Percentiles rank a stretch among this genome's conserved stretches.
Evolutionary conservation across 164 flowering plant species (phyloP).

Genomic region (Sextonia rubra): DNA sequence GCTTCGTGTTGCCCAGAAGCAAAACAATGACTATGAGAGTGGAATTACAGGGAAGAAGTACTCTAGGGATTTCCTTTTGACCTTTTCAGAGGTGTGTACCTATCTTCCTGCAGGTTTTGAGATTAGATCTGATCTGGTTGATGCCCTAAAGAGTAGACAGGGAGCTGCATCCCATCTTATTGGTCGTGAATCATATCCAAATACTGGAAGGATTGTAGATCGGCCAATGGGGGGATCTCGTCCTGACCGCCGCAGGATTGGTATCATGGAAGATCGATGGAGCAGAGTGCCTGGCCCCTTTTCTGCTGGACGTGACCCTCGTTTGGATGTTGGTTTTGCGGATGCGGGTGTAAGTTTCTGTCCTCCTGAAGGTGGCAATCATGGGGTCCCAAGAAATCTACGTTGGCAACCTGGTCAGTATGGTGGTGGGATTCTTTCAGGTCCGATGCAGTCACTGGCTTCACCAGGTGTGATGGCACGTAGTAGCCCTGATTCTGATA

Average conservation of each 20-base stretch:
- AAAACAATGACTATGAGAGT: slow-evolving; percentile 24
- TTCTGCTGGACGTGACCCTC: slow-evolving; percentile 38
- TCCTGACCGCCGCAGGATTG: slow-evolving; percentile 61
- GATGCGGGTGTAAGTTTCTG: slow-evolving; percentile 40
- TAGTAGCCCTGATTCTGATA: slow-evolving; percentile 59
- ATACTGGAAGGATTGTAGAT: slow-evolving; percentile 57
- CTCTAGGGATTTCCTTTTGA: slow-evolving; percentile 81
- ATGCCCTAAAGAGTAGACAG: slow-evolving; percentile 32
- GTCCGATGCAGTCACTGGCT: slow-evolving; percentile 46
- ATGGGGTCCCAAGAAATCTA: slow-evolving; percentile 66
- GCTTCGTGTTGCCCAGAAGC: slow-evolving; percentile 10
- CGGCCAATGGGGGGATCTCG: slow-evolving; percentile 49
- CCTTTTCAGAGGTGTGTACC: slow-evolving; percentile 47
- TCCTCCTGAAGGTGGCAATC: slow-evolving; percentile 65
- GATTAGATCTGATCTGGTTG: slow-evolving; percentile 45
- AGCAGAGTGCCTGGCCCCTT: slow-evolving; percentile 46
- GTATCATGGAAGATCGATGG: slow-evolving; percentile 65
- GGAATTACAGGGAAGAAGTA: slow-evolving; percentile 44
- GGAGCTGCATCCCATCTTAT: slow-evolving; percentile 26
- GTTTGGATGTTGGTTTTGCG: slow-evolving; percentile 18
- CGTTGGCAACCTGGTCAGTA: slow-evolving; percentile 49
- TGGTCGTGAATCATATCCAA: slow-evolving; percentile 51
- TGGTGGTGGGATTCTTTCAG: slow-evolving; percentile 62
- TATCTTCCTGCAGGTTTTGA: slow-evolving; percentile 60
- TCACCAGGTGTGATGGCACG: slow-evolving; percentile 57